Evolutionary conservation across 805 yeast genomes (phyloP), one percentile per base, ranked within the genome.

Genomic region (Scheffersomyces amazonensis): DNA sequence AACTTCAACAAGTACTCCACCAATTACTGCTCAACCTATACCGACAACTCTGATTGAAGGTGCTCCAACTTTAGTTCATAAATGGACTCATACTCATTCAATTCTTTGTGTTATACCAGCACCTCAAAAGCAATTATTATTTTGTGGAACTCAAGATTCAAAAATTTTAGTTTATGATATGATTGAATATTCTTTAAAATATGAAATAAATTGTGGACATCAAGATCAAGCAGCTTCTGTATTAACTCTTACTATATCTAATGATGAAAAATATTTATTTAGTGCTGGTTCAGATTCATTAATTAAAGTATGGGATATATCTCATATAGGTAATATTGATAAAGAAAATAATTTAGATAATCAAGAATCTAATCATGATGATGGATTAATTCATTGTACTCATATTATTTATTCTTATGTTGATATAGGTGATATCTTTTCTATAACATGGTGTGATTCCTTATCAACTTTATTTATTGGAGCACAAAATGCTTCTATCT

Each of bases 361-460:
- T 9, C 8, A 24, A 10, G 12, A 12, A 18, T 2, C 16, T 15
- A 8, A 16, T 24, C 10, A 6, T 20, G n/a, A 12, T 8, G 12
- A 21, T 15, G 41, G 43, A n/a, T 22, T 35, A 20, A 50, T 57
- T 27, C 46, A 40, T 10, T 66, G 71, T 37, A 54, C 84, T 0
- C 84, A 85, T 50, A 84, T 95, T 0, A 78, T 90, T 6, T 91
- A 91, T 58, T 83, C 96, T 1, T 60, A 84, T 9, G 74, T 84
- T 24, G 99, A 91, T 63, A 83, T 91, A 36, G 99, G 99, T 35
- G 99, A 91, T 59, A 84, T 91, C 13, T 91, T 91, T 55, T 83
- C 96, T 7, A 63, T 91, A 23, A 76, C 80, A 6, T 87, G 93
- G 80, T 71, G 82, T 12, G 75, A 78, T 15, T 47, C 63, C 2